Evolutionary conservation across 2,329 filamentous ascomycete species (phyloP).

Genomic region (Juglanconis oblonga): DNA sequence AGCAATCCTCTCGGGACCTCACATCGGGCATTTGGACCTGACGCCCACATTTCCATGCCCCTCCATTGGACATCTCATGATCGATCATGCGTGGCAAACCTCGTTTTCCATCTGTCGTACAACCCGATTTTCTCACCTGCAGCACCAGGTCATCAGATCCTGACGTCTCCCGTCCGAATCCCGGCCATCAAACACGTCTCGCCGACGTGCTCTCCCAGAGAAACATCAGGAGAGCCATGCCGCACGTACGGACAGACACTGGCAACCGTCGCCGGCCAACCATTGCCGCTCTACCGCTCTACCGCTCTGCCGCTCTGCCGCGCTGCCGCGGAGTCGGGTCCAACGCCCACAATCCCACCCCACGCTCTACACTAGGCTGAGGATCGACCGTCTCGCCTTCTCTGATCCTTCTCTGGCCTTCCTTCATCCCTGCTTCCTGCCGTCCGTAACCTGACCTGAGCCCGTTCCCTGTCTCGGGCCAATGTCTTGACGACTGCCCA

Average conservation of each 20-base stretch:
- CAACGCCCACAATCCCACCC: background rate
- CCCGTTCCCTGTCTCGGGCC: conserved; percentile 32
- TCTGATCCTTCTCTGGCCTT: conserved; percentile 11
- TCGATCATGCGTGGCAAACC: background rate
- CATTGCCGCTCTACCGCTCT: background rate
- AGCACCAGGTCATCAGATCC: conserved; percentile 13
- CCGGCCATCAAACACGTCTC: background rate
- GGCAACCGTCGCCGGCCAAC: background rate
- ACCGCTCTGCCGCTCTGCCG: no score
- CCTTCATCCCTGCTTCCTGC: conserved; percentile 12
- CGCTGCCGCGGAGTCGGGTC: background rate
- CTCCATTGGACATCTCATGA: background rate
- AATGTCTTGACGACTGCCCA: conserved; percentile 34
- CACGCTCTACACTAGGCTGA: background rate
- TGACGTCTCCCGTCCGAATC: background rate
- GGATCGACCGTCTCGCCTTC: conserved; percentile 2
- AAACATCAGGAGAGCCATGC: background rate
- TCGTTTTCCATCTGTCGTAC: conserved; percentile 5
- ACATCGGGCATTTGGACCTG: background rate
- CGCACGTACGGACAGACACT: background rate
- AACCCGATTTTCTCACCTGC: conserved; percentile 4
- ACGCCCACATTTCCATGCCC: background rate
- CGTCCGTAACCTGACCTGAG: no score
- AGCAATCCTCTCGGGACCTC: background rate
- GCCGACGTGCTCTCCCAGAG: conserved; percentile 1